Evolutionary conservation across 768 basidiomycete genomes (phyloP).

Genomic region (Mycena maculata): DNA sequence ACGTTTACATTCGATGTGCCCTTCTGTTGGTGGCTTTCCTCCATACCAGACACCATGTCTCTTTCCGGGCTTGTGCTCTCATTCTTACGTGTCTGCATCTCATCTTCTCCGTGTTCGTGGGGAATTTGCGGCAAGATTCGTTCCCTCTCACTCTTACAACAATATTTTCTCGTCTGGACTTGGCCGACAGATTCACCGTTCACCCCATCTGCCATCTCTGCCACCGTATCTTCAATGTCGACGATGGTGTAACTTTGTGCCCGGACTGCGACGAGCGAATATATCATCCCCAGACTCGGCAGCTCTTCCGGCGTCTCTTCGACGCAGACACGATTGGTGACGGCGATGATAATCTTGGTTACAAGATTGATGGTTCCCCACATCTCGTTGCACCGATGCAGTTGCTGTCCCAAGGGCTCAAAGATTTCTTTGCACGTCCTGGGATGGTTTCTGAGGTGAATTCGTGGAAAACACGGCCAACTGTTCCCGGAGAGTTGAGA

Average conservation of each 20-base stretch:
- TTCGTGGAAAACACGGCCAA: too few relatives aligned
- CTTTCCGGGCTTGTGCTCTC: too few relatives aligned
- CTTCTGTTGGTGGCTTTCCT: too few relatives aligned
- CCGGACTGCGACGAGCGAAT: neutral
- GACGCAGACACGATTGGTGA: neutral
- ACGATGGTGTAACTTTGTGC: neutral
- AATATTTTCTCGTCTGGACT: neutral
- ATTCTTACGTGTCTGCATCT: too few relatives aligned
- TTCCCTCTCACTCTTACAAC: neutral
- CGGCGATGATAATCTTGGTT: neutral
- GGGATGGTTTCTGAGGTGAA: slow-evolving; percentile 23
- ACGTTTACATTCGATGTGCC: too few relatives aligned
- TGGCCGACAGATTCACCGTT: neutral
- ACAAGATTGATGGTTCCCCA: neutral
- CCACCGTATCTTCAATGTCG: neutral
- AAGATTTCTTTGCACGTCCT: neutral
- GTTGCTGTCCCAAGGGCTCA: too few relatives aligned
- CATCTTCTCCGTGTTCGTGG: too few relatives aligned
- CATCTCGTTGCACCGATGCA: too few relatives aligned
- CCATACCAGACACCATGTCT: too few relatives aligned
- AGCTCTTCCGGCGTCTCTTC: neutral
- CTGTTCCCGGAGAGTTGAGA: neutral
- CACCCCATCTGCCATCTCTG: neutral
- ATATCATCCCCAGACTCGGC: neutral
- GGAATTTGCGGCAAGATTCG: too few relatives aligned